Percentiles rank a stretch among this genome's conserved stretches.
Evolutionary conservation across 169 alveolate genomes (phyloP).

Genomic region (Plasmodium blacklocki): DNA sequence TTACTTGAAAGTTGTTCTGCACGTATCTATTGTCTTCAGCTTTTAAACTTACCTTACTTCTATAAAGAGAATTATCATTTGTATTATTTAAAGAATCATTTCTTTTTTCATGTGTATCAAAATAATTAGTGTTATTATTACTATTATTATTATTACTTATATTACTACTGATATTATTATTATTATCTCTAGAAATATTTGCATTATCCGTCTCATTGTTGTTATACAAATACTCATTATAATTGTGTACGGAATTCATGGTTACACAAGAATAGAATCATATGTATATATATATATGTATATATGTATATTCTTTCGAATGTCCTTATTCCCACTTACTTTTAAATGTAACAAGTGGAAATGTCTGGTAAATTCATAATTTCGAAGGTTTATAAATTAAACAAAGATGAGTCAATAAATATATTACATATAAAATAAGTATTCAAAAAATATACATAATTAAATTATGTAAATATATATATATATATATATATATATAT

Average conservation of each 20-base stretch:
- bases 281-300: neutral
- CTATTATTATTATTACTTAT: neutral
- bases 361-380: too few relatives aligned
- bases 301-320: neutral
- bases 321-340: neutral
- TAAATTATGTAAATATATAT: too few relatives aligned
- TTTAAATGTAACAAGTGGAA: too few relatives aligned
- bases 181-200: too few relatives aligned
- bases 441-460: too few relatives aligned
- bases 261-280: conserved; percentile 14
- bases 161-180: neutral
- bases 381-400: too few relatives aligned
- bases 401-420: too few relatives aligned
- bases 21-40: neutral
- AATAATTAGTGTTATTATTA: neutral
- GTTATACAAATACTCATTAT: conserved; percentile 15
- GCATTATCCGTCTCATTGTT: neutral
- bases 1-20: too few relatives aligned
- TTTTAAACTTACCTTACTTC: neutral
- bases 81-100: neutral
- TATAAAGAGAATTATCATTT: neutral
- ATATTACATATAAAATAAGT: too few relatives aligned
- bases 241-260: conserved; percentile 24
- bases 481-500: too few relatives aligned
- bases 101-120: neutral